These are phyloP conservation scores for Aspergillus ustus DNA, from an alignment of 2,329 filamentous ascomycete species.

Conservation along the genomic window DNA sequence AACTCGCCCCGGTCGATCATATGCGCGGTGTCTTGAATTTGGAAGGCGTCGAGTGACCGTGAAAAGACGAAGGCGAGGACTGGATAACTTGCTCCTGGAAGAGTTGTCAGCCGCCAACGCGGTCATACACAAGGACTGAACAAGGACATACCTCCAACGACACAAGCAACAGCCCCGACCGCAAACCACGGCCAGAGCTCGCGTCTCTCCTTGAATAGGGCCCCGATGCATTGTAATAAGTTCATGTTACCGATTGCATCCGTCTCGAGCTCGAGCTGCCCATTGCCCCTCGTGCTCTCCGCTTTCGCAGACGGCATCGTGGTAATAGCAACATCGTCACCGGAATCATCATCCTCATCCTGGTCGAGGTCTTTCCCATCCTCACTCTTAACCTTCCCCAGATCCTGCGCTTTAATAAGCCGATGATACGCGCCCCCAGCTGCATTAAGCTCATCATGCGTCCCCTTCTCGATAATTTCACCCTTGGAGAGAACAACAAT, in stretches of 20 bases:
- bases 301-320: background rate
- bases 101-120: slow-evolving; percentile 53
- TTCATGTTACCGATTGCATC: background rate
- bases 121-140: too few relatives aligned
- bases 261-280: background rate
- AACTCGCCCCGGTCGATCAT: slow-evolving; percentile 78
- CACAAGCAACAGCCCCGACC: background rate
- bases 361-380: slow-evolving; percentile 27
- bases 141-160: background rate
- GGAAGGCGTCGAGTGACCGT: slow-evolving; percentile 78
- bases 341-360: slow-evolving; percentile 17
- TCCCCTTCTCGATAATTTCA: slow-evolving; percentile 86
- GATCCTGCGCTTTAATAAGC: slow-evolving; percentile 86
- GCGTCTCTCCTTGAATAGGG: background rate
- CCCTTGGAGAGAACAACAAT: slow-evolving; percentile 92
- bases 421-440: slow-evolving; percentile 75
- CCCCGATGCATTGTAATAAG: background rate
- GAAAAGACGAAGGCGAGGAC: slow-evolving; percentile 81
- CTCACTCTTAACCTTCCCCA: slow-evolving; percentile 52
- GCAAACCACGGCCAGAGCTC: background rate
- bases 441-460: slow-evolving; percentile 77
- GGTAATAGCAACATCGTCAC: background rate
- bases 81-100: slow-evolving; percentile 73
- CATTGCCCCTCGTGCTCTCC: background rate
- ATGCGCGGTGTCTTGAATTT: slow-evolving; percentile 57